phyloP scores from a whole-genome alignment of 1,139 yeast genomes.

The Protomyces pachydermus region DNA sequence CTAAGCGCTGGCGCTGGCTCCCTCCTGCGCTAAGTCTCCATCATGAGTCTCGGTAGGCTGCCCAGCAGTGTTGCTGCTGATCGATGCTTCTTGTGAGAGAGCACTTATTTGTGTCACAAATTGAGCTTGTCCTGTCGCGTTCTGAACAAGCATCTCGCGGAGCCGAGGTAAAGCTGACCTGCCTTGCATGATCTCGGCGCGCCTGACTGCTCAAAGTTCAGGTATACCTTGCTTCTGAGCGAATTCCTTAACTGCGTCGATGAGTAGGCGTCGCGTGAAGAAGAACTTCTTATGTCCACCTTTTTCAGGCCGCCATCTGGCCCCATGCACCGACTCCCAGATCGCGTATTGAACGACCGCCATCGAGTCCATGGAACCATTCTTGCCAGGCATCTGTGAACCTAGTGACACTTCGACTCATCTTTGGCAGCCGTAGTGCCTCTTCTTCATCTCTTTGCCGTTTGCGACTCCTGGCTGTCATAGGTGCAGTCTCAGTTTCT shows the following conservation, averaged over 20 bases:
- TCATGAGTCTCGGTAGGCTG: too few relatives aligned
- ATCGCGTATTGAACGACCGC: neutral
- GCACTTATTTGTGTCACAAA: too few relatives aligned
- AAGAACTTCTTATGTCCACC: neutral
- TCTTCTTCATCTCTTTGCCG: neutral
- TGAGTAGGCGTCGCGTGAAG: neutral
- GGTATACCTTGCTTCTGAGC: neutral
- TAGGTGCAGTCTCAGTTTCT: neutral
- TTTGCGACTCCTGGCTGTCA: neutral
- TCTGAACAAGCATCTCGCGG: too few relatives aligned
- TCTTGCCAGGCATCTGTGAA: neutral
- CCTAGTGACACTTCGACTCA: neutral
- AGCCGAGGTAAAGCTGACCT: too few relatives aligned
- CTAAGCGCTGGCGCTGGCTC: too few relatives aligned
- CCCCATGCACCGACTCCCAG: neutral
- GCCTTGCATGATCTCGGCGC: neutral
- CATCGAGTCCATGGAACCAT: neutral
- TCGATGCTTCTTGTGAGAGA: too few relatives aligned
- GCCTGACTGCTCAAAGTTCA: neutral
- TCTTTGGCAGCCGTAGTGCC: neutral
- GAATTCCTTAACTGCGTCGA: neutral
- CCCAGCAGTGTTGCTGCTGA: too few relatives aligned
- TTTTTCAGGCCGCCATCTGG: neutral
- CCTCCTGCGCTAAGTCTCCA: too few relatives aligned
- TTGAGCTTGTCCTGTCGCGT: too few relatives aligned